Evolutionary conservation across 768 basidiomycete species (phyloP).

Genomic region (Flagelloscypha sp.): DNA sequence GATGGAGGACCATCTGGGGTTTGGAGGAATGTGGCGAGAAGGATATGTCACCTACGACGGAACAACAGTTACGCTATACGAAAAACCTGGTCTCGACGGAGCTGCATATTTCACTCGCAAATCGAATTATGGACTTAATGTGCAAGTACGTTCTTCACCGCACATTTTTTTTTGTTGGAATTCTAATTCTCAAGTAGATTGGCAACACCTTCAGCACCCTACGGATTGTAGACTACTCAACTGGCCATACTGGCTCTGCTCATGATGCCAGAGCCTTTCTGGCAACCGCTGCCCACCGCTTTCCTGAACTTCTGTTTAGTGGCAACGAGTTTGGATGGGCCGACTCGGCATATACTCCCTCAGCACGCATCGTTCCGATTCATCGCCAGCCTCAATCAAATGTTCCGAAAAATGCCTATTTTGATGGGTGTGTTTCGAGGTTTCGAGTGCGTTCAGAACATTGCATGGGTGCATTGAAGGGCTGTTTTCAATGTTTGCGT

Average conservation of each 20-base stretch:
- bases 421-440: constrained; percentile 19
- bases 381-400: constrained; percentile 23
- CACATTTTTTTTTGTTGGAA: constrained; percentile 1
- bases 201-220: constrained; percentile 25
- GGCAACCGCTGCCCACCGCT: constrained; percentile 17
- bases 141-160: constrained; percentile 18
- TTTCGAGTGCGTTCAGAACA: constrained; percentile 28
- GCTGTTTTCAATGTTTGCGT: constrained; percentile 23
- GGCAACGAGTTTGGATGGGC: constrained; percentile 20
- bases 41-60: constrained; percentile 30
- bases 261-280: constrained; percentile 28
- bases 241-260: constrained; percentile 25
- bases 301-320: constrained; percentile 17
- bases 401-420: constrained; percentile 18
- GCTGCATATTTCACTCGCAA: constrained; percentile 28
- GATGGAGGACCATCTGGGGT: constrained; percentile 25
- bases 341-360: constrained; percentile 20
- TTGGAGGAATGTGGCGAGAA: constrained; percentile 23
- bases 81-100: constrained; percentile 21
- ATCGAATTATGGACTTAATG: constrained; percentile 27
- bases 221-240: constrained; percentile 22
- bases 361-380: constrained; percentile 19
- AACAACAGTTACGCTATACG: constrained; percentile 21
- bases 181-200: constrained; percentile 17
- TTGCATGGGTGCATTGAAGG: constrained; percentile 28